Base-by-base conservation (phyloP, 225 moss, liverwort and hornwort genomes). In the Thuidium tamariscinum region DNA sequence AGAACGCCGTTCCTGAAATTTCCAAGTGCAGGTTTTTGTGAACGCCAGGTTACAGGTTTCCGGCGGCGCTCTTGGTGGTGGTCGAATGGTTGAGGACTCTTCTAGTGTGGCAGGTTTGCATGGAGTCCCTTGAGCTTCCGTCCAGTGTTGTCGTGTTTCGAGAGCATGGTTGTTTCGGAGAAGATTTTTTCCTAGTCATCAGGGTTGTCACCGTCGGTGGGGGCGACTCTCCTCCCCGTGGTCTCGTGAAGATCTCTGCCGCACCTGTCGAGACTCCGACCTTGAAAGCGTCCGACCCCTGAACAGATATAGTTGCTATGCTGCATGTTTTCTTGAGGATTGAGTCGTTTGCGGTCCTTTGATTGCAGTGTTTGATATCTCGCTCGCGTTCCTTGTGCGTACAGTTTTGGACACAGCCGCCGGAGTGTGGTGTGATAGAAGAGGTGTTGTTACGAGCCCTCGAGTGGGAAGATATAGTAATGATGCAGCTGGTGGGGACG, bases 21-120 rank as follows among this genome's bases (percentile, higher is more conserved):
- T 63, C 54, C 61, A 13, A 74, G 55, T 82, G 79, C 89, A 94
- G 94, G 94, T 94, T 60, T 94, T 94, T 83, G 94, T 94, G 32
- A 93, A 94, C 82, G 93, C 94, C 56, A 94, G 94, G 72, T 89
- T 94, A 72, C 94, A 94, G 84, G 94, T 94, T 72, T 94, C 94
- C 70, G 93, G 94, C 57, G 94, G 94, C 84, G 94, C 94, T 81
- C 92, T 94, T 65, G 94, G 94, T 83, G 94, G 94, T 84, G 94
- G 94, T 84, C 89, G 94, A 74, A 94, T 94, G 94, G 94, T 94
- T 4, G 94, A 94, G 87, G 94, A 94, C 86, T 86, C 92, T 62
- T 94, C 94, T 34, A 94, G 94, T 91, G 94, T 94, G 68, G 94
- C 93, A 94, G 94, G 94, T 94, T 83, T 66, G 79, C 36, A 52